Base-by-base conservation (phyloP, 345 rosid genomes). In the Melaleuca alternifolia region DNA sequence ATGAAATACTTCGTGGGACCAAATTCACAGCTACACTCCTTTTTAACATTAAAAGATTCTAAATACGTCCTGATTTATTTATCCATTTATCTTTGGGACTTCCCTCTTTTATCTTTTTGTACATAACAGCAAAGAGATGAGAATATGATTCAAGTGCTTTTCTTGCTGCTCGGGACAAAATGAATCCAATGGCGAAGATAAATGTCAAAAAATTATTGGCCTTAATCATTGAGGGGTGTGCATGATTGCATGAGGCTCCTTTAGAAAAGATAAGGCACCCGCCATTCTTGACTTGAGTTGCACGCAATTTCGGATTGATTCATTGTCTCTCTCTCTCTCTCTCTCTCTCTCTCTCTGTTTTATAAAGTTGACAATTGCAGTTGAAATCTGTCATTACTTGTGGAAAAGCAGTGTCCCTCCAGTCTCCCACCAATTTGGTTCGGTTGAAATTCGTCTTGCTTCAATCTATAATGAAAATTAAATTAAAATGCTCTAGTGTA, bases 121-220 rank as follows among this genome's bases (percentile, higher is more conserved):
- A 10, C 26, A 20, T 21, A 3, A 71, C 24, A 37, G 24, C 13
- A 1, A 41, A 41, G 81, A 1, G 3, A 24, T 37, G 81, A 20
- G 81, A 71, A 37, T 71, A 37, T 71, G 48, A 71, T 71, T 71
- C 81, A 10, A 18, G 26, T 2, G 81, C 48, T 71, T 16, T 37
- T 37, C 79, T 71, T 37, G 24, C 48, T 2, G 9, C 24, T 71
- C 37, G 7, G 6, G 48, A 37, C 48, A 41, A 10, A 37, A 71
- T 26, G 6, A 71, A 37, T 37, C 81, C 48, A 24, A 18, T 37
- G 48, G 9, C 79, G 18, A 37, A 18, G 4, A 37, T 37, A 9
- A 71, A 4, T 23, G 24, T 41, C 3, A 4, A 71, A 33, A 0
- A 13, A 71, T 33, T 24, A 0, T 6, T 18, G 79, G 26, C 26